Percentiles rank a stretch among this genome's conserved stretches.
phyloP scores from a whole-genome alignment of 345 rosid species.

The Cardiospermum halicacabum region DNA sequence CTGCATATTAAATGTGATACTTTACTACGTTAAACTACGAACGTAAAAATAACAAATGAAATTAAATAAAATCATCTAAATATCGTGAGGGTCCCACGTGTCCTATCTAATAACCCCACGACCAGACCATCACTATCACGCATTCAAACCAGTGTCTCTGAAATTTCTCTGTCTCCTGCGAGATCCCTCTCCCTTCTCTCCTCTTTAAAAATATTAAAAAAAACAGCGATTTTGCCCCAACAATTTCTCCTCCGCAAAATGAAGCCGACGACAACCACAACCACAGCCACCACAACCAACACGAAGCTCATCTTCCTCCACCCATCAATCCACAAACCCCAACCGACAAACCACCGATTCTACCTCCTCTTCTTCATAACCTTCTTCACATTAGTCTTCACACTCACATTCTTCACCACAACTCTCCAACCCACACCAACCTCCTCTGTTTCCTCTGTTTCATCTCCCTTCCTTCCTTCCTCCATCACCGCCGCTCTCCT shows the following conservation, averaged over 20 bases:
- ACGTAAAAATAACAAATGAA: no score
- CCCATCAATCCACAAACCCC: constrained; percentile 54
- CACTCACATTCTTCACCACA: constrained; percentile 53
- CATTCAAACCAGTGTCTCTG: neutral
- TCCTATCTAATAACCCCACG: neutral
- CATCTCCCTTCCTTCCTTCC: constrained; percentile 35
- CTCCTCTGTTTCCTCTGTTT: constrained; percentile 15
- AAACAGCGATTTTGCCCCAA: no score
- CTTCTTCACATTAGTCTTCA: constrained; percentile 70
- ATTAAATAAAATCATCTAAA: neutral
- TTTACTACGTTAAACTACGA: no score
- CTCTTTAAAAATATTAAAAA: no score
- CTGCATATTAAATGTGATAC: no score
- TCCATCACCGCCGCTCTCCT: constrained; percentile 59
- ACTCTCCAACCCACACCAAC: constrained; percentile 19
- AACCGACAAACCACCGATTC: constrained; percentile 40
- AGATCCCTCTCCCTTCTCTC: constrained; percentile 19
- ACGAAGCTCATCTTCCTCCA: constrained; percentile 77
- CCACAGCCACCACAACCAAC: constrained; percentile 44
- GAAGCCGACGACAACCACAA: constrained; percentile 37
- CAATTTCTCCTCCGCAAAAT: no score
- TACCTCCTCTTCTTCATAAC: constrained; percentile 52
- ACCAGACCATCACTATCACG: neutral
- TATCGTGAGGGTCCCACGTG: neutral
- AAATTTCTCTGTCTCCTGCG: constrained; percentile 21